Base-by-base conservation (phyloP, 2,329 filamentous ascomycete species). In the Cladophialophora chaetospira region DNA sequence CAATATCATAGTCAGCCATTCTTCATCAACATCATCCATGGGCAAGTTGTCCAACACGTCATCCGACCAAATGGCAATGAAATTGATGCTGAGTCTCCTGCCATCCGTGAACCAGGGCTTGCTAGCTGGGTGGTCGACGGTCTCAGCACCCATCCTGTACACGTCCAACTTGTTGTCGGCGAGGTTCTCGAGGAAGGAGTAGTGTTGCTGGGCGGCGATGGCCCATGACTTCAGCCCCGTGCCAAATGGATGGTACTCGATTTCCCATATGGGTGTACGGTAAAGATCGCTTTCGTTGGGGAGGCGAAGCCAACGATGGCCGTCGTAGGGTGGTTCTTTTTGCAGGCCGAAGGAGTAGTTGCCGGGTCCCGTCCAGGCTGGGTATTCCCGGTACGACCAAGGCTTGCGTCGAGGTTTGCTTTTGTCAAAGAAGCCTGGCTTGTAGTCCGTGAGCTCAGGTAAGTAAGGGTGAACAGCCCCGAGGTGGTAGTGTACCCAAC, bases 381-480 rank as follows among this genome's bases (percentile, higher is more conserved):
- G 71, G 45, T 75, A 69, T 26, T 57, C 61, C 3, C 69, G 69
- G 23, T 67, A 66, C 9, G 67, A 68, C 71, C 73, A 74, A 29
- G 68, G 64, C 4, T 68, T 62, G 10, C 43, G 53, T 21, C 59
- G 62, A 11, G 53, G 53, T 42, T 43, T 25, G 1, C 45, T 35
- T 9, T 15, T 26, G 10, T 52, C 38, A 15, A 61, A 51, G n/a
- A 57, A 28, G 15, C 29, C 35, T 10, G 48, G 45, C 29, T 50
- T 31, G 11, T 47, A 56, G 42, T 47, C 53, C 19, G 53, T 40
- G 49, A 61, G 40, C 46, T 82, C 81, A 3, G 81, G 80, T 17
- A 82, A 73, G 65, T 82, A 84, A 2, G 81, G 77, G 47, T 78
- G 72, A 17, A 82, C 73, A 15, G 77, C 77, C 4, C 78, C 79